Conservation (phyloP, 192 early-diverging fungal species). For the Gaertneriomyces semiglobifer region DNA sequence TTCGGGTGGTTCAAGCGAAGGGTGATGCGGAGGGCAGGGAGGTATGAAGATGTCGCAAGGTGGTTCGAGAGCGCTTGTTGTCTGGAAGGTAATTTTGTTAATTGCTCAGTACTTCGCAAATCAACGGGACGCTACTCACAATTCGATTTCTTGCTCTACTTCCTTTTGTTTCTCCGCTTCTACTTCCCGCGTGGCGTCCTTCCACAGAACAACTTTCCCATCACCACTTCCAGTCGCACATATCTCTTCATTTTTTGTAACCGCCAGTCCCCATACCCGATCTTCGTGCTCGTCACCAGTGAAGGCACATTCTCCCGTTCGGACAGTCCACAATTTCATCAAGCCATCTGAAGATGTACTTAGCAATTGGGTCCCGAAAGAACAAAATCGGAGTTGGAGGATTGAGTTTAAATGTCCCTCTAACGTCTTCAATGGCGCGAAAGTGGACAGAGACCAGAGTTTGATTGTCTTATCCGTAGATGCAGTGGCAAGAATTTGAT, state of each 20-base stretch:
- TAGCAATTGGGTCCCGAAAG: conserved; percentile 82
- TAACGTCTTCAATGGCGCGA: conserved; percentile 60
- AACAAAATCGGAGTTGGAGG: conserved; percentile 78
- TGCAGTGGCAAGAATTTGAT: conserved; percentile 86
- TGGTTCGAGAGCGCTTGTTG: conserved; percentile 91
- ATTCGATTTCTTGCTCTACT: conserved; percentile 61
- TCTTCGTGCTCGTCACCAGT: conserved; percentile 95
- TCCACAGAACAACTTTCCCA: conserved; percentile 87
- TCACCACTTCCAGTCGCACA: conserved; percentile 91
- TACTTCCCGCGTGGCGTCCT: conserved; percentile 85
- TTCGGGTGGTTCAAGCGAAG: conserved; percentile 83
- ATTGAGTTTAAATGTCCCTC: conserved; percentile 98
- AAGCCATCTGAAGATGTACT: conserved; percentile 89
- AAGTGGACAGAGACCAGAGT: conserved; percentile 62
- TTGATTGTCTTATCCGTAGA: conserved; percentile 93
- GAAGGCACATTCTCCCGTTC: conserved; percentile 79
- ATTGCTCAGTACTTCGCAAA: not conserved
- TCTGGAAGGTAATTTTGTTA: conserved; percentile 34
- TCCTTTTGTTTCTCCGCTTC: conserved; percentile 65
- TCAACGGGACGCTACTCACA: conserved; percentile 42
- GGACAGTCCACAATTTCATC: conserved; percentile 95
- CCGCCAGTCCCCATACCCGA: conserved; percentile 84
- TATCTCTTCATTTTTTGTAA: conserved; percentile 60
- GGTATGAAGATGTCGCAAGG: conserved; percentile 83
- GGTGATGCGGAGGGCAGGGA: conserved; percentile 84